Evolutionary conservation across 345 rosid species (phyloP), one percentile per base, ranked within the genome.

Genomic region (Laguncularia racemosa): DNA sequence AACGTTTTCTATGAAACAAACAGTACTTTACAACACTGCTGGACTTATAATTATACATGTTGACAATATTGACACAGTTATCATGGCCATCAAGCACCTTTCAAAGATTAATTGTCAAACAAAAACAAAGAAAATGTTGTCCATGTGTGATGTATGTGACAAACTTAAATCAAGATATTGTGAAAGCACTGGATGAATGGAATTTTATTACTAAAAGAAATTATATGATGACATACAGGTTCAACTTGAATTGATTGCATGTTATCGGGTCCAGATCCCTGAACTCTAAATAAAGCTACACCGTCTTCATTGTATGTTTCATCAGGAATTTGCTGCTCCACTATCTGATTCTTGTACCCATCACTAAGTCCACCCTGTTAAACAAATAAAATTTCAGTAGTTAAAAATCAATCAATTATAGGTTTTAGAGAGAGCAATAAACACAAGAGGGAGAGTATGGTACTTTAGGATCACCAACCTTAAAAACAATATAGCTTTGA

Each of bases 351-450:
- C 68, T 87, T 89, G 83, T 84, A 93, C 57, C 96, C 90, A 68
- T 91, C 76, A 79, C 96, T 84, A 70, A 85, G 70, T 66, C 99
- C 99, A 58, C 99, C 99, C 99, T 93, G 60, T 21, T 19, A 52
- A 33, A 60, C 6, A 44, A 48, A 48, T 15, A 26, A 48, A n/a
- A 12, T 10, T 6, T 33, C 3, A 5, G 9, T 13, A 13, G 61
- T 56, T 44, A 18, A 14, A 44, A 21, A n/a, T n/a, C n/a, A 38
- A 17, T 15, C 44, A 16, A 14, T 19, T 23, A 19, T 13, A 17
- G 46, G 17, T 19, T 44, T 47, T 47, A 7, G 1, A 12, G 23
- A 48, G 16, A 33, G 13, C 26, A 20, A 59, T 23, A 14, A 48
- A 28, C 14, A 20, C n/a, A 14, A 6, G 13, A 10, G 40, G 28